These are phyloP conservation scores for Trametes cubensis DNA, from an alignment of 768 basidiomycete genomes.

Conservation along the genomic window DNA sequence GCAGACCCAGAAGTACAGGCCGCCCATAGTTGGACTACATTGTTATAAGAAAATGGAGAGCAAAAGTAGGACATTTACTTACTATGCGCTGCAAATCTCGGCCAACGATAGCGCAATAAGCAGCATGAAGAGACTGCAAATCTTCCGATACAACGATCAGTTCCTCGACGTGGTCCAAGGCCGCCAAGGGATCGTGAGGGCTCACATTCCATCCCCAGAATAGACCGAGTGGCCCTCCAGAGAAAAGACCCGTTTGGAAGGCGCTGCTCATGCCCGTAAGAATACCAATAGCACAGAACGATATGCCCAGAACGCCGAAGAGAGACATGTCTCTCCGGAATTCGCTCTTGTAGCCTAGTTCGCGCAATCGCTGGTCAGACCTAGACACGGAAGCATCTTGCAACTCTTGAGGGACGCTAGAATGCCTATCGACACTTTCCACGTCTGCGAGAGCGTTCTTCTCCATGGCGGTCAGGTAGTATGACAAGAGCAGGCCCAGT, in stretches of 20 bases:
- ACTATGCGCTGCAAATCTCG: slow-evolving; percentile 63
- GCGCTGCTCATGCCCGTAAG: slow-evolving; percentile 63
- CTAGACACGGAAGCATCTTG: background rate
- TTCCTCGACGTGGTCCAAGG: background rate
- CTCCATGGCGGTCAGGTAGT: slow-evolving; percentile 5
- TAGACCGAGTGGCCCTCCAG: slow-evolving; percentile 57
- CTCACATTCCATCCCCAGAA: slow-evolving; percentile 68
- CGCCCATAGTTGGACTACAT: slow-evolving; percentile 56
- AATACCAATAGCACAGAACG: slow-evolving; percentile 63
- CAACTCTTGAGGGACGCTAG: background rate
- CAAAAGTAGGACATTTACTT: slow-evolving; percentile 26
- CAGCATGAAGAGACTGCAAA: slow-evolving; percentile 62
- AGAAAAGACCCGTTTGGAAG: slow-evolving; percentile 61
- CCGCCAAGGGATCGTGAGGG: background rate
- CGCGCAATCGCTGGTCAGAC: slow-evolving; percentile 47
- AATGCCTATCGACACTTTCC: slow-evolving; percentile 15
- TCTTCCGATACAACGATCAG: slow-evolving; percentile 31
- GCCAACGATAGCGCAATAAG: slow-evolving; percentile 58
- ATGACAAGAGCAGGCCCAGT: background rate
- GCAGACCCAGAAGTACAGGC: slow-evolving; percentile 66
- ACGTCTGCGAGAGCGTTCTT: slow-evolving; percentile 6
- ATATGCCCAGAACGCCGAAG: slow-evolving; percentile 60
- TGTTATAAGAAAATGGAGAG: background rate
- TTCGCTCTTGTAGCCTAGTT: slow-evolving; percentile 57
- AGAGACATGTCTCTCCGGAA: slow-evolving; percentile 63